These are phyloP conservation scores for Gremmenia infestans DNA, from an alignment of 2,329 filamentous ascomycete species.

Conservation along the genomic window DNA sequence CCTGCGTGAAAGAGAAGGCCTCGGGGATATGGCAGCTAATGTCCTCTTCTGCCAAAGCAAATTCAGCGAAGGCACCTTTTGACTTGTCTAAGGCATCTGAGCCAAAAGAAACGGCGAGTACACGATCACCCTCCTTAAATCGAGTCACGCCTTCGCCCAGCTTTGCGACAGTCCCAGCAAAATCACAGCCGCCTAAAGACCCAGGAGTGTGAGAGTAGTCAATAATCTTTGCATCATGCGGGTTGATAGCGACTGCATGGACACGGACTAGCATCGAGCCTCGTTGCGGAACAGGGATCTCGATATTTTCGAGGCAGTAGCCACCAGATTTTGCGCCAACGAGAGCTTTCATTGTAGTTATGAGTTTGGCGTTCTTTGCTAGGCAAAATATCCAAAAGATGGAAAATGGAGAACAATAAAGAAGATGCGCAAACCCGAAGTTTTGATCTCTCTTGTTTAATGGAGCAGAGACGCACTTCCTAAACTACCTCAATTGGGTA, in stretches of 20 bases:
- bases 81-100: background rate
- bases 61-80: constrained; percentile 1
- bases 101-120: background rate
- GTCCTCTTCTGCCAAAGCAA: background rate
- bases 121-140: background rate
- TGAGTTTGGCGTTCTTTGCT: background rate
- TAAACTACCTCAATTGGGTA: too few relatives aligned
- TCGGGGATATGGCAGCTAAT: background rate
- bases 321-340: background rate
- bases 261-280: background rate
- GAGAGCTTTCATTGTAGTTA: background rate
- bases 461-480: too few relatives aligned
- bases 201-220: background rate
- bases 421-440: too few relatives aligned
- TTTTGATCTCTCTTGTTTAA: too few relatives aligned
- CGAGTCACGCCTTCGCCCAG: background rate
- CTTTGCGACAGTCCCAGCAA: background rate
- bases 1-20: background rate
- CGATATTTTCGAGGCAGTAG: background rate
- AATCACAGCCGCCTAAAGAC: background rate
- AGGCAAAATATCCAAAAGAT: too few relatives aligned
- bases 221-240: constrained; percentile 2
- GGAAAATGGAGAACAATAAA: too few relatives aligned
- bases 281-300: background rate
- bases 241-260: constrained; percentile 4